phyloP scores from a whole-genome alignment of 768 basidiomycete genomes.

The Suillus placidus region DNA sequence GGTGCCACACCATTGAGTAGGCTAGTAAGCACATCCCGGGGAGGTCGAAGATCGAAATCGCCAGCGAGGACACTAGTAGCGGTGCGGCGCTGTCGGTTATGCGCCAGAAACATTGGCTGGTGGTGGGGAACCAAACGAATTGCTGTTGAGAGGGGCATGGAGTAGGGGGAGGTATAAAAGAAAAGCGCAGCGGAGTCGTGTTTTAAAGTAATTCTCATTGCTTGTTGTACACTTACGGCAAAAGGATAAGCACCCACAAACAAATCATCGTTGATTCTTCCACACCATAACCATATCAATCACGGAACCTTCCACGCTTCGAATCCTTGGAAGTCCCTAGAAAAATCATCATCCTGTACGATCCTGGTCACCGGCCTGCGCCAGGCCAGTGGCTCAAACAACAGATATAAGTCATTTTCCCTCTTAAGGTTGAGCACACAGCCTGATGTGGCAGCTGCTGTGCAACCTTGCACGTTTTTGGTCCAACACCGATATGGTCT shows the following conservation, averaged over 20 bases:
- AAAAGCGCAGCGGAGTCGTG: slow-evolving; percentile 36
- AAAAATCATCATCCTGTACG: slow-evolving; percentile 8
- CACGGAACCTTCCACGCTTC: slow-evolving; percentile 16
- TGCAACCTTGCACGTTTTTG: slow-evolving; percentile 9
- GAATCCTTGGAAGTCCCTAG: slow-evolving; percentile 12
- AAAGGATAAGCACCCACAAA: slow-evolving; percentile 39
- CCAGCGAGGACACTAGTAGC: slow-evolving; percentile 80
- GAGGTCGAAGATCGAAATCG: slow-evolving; percentile 65
- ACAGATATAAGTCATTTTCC: neutral
- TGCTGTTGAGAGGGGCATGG: slow-evolving; percentile 19
- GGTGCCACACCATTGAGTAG: slow-evolving; percentile 74
- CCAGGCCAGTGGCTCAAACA: neutral
- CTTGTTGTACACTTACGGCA: slow-evolving; percentile 41
- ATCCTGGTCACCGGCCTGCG: neutral
- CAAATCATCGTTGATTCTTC: slow-evolving; percentile 33
- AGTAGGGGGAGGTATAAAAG: slow-evolving; percentile 20
- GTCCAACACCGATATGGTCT: slow-evolving; percentile 17
- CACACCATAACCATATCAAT: slow-evolving; percentile 22
- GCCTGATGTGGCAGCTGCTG: slow-evolving; percentile 3
- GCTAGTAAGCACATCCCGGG: slow-evolving; percentile 78
- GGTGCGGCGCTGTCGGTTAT: slow-evolving; percentile 53
- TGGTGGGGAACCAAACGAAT: slow-evolving; percentile 23
- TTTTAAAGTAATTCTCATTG: slow-evolving; percentile 34
- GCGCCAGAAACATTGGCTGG: slow-evolving; percentile 19
- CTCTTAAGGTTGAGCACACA: slow-evolving; percentile 9